Conservation (phyloP, 306 rosid species). For the Fagus sylvatica region DNA sequence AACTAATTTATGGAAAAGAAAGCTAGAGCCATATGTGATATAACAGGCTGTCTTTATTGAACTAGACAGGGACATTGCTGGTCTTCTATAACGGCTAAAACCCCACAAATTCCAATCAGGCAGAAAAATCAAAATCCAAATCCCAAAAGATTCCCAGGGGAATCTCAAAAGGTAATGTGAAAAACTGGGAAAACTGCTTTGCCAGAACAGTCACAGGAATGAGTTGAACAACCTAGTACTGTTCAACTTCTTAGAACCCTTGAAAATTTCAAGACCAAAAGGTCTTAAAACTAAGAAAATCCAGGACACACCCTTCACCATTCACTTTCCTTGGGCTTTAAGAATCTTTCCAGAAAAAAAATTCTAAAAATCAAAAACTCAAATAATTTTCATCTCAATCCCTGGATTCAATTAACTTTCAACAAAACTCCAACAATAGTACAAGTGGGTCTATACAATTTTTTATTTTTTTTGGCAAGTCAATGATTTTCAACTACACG, state of each 20-base stretch:
- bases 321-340: not conserved
- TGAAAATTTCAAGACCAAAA: too few relatives aligned
- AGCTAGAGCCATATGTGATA: too few relatives aligned
- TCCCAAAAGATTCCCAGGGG: slow-evolving; percentile 59
- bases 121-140: slow-evolving; percentile 40
- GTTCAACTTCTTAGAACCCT: too few relatives aligned
- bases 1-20: not conserved
- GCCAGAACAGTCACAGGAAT: too few relatives aligned
- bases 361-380: not conserved
- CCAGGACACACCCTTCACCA: not conserved
- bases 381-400: too few relatives aligned
- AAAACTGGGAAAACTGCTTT: too few relatives aligned
- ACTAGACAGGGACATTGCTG: slow-evolving; percentile 44
- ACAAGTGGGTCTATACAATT: slow-evolving; percentile 25
- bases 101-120: slow-evolving; percentile 29
- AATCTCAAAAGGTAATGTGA: too few relatives aligned
- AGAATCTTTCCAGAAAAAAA: slow-evolving; percentile 31
- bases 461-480: too few relatives aligned
- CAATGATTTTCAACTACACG: not conserved
- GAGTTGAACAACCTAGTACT: too few relatives aligned
- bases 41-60: slow-evolving; percentile 45
- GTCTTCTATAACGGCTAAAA: slow-evolving; percentile 40
- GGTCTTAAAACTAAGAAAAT: too few relatives aligned
- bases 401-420: slow-evolving; percentile 2
- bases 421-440: slow-evolving; percentile 16